A percentile compares a stretch with the other conserved stretches of the same genome.
Evolutionary conservation across 495 filamentous ascomycete species (phyloP).

Genomic region (Podospora pseudocomata): DNA sequence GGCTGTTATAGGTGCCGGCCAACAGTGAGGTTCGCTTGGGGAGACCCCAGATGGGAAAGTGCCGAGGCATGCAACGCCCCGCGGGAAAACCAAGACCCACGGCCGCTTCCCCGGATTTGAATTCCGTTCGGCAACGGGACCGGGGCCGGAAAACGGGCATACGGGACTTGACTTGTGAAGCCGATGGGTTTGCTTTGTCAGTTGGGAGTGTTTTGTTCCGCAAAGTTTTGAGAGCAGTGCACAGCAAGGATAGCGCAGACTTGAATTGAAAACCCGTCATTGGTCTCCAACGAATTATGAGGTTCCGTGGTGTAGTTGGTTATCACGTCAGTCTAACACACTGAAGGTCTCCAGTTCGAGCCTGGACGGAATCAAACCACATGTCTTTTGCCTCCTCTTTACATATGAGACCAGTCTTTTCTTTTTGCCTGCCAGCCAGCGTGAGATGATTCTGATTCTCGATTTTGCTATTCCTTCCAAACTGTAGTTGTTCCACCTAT

Average conservation of each 20-base stretch:
- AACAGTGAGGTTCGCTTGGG: not conserved
- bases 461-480: not conserved
- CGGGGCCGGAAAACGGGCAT: not conserved
- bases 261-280: not conserved
- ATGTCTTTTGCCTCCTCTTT: conserved; percentile 1
- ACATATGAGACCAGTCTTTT: too few relatives aligned
- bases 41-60: not conserved
- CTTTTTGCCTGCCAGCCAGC: too few relatives aligned
- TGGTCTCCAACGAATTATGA: not conserved
- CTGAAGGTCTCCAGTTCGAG: conserved; percentile 24
- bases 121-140: not conserved
- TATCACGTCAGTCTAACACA: conserved; percentile 29
- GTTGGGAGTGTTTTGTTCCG: not conserved
- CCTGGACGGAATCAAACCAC: conserved; percentile 20
- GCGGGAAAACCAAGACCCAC: not conserved
- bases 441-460: too few relatives aligned
- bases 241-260: too few relatives aligned
- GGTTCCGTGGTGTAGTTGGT: conserved; percentile 30
- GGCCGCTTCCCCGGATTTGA: not conserved
- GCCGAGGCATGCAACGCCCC: not conserved
- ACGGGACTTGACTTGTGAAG: not conserved
- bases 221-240: not conserved
- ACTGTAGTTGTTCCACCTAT: too few relatives aligned
- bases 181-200: not conserved
- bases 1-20: not conserved